Evolutionary conservation across 2,329 filamentous ascomycete genomes (phyloP), one percentile per base, ranked within the genome.

Genomic region (Fusarium tjaetaba): DNA sequence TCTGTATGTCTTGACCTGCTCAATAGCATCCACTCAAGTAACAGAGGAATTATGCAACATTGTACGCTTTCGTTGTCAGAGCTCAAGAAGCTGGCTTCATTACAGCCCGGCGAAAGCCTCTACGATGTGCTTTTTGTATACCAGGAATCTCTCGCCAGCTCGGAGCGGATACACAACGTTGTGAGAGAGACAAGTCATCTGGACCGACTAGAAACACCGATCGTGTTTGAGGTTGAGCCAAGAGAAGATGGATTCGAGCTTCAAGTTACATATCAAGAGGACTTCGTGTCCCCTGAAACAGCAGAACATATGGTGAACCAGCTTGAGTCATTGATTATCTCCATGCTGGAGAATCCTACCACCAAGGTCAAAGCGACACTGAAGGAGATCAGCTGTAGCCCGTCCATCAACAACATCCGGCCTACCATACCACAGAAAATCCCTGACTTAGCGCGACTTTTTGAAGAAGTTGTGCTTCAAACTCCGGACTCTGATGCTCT

Each of bases 61-160:
- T 88, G 88, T 28, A 84, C 84, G 2, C 77, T 95, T 11, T 87
- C 94, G 0, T 85, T 97, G 5, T 84, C 89, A 2, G 90, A 94
- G 4, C 93, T 97, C 72, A 92, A 90, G 76, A 89, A 88, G 73
- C 81, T 87, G 3, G 88, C 87, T 7, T 88, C 86, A 0, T 68
- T 92, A 2, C 82, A 86, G 34, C 85, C 89, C 2, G 84, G 87
- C 2, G 86, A 89, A 43, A 82, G 83, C 3, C 81, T 97, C 1
- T 97, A 96, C 74, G 93, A 97, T 74, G 87, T 91, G 2, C 84
- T 97, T 1, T 92, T 97, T 76, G 91, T 95, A 1, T 98, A 95
- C 86, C 95, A 98, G 76, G 92, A 97, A 78, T 93, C 91, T 1
- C 84, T 92, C 3, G 72, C 74, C 6, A 79, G 77, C 82, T 84